These are phyloP conservation scores for Stromatinia cepivora DNA, from an alignment of 2,329 filamentous ascomycete species.

Conservation along the genomic window DNA sequence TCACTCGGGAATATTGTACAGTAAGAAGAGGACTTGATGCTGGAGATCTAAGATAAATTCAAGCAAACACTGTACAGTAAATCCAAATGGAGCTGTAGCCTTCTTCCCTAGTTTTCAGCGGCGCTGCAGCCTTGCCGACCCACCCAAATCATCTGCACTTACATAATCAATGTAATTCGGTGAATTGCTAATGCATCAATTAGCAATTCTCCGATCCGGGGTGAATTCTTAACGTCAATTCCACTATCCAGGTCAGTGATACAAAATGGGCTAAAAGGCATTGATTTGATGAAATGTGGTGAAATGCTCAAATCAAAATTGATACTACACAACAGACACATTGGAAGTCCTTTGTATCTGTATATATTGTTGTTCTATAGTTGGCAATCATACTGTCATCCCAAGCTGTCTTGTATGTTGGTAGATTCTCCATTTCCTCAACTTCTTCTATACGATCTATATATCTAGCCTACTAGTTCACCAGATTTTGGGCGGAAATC, in stretches of 20 bases:
- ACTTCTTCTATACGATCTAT: not conserved
- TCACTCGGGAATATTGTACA: conserved; percentile 13
- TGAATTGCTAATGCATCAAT: conserved; percentile 5
- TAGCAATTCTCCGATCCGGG: conserved; percentile 16
- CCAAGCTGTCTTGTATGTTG: not conserved
- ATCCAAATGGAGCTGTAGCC: conserved; percentile 6
- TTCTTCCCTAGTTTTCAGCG: conserved; percentile 4
- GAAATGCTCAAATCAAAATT: not conserved
- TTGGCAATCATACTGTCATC: too few species aligned
- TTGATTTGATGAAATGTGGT: not conserved
- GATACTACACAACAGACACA: not conserved
- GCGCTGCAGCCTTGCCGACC: conserved; percentile 12
- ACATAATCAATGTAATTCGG: not conserved
- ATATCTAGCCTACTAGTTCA: not conserved
- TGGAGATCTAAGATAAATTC: not conserved
- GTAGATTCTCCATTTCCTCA: not conserved
- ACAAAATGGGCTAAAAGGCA: not conserved
- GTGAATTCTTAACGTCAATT: conserved; percentile 15
- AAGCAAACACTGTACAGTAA: conserved; percentile 3
- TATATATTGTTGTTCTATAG: not conserved
- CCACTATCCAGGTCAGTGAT: conserved; percentile 1
- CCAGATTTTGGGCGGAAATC: not conserved
- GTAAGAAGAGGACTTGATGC: conserved; percentile 3
- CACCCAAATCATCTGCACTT: conserved; percentile 7
- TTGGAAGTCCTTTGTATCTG: not conserved